phyloP scores from a whole-genome alignment of 2,329 filamentous ascomycete species.

The Fusarium anguioides region DNA sequence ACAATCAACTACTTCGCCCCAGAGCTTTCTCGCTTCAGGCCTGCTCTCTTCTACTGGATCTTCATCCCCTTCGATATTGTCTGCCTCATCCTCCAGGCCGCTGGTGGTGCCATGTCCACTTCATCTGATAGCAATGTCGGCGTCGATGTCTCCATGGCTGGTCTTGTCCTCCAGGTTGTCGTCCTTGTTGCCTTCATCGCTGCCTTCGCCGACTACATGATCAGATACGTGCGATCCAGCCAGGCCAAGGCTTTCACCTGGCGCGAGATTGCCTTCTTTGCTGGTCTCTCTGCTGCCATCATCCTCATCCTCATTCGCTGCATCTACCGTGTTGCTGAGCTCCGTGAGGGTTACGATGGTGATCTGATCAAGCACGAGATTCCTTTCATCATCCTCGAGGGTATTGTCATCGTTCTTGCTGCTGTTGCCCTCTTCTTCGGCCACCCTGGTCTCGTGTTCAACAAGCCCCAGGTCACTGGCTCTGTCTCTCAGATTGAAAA shows the following conservation, averaged over 20 bases:
- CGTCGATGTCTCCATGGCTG: constrained; percentile 58
- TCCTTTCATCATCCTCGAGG: constrained; percentile 66
- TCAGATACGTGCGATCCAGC: constrained; percentile 53
- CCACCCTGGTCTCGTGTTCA: constrained; percentile 56
- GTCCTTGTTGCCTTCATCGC: constrained; percentile 64
- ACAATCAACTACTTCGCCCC: constrained; percentile 55
- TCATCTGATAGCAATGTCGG: constrained; percentile 48
- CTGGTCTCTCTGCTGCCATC: constrained; percentile 64
- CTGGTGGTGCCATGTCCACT: constrained; percentile 65
- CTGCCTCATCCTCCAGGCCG: constrained; percentile 67
- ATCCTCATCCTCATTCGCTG: constrained; percentile 71
- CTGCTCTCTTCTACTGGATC: constrained; percentile 58
- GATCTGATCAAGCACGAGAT: constrained; percentile 63
- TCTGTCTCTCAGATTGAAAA: constrained; percentile 43
- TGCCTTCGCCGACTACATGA: constrained; percentile 62
- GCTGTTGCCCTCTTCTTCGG: constrained; percentile 53
- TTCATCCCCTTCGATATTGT: constrained; percentile 67
- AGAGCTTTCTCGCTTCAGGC: constrained; percentile 57
- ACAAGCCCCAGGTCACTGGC: constrained; percentile 27
- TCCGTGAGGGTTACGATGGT: constrained; percentile 71
- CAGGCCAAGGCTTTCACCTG: constrained; percentile 40
- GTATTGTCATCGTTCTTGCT: constrained; percentile 53
- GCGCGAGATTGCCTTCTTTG: constrained; percentile 59
- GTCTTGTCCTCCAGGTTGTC: constrained; percentile 68
- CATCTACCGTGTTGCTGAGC: constrained; percentile 73